Percentiles rank a stretch among this genome's conserved stretches.
Conservation (phyloP, 192 early-diverging fungal species). For the Entomortierella chlamydospora region DNA sequence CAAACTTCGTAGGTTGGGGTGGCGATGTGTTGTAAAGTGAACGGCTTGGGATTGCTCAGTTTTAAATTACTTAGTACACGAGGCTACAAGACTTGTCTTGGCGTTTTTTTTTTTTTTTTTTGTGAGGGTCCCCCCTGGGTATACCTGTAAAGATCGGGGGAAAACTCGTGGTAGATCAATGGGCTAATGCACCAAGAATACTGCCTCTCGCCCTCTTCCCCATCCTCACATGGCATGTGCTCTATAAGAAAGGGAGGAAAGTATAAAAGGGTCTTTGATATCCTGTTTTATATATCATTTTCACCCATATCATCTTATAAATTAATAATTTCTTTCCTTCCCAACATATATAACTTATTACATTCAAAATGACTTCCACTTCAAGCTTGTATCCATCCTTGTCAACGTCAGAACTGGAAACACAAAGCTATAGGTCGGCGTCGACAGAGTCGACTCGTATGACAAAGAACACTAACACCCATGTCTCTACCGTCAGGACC, state of each 20-base stretch:
- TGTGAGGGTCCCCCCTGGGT: too few species aligned
- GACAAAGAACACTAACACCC: not conserved
- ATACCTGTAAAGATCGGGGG: too few species aligned
- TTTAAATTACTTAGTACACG: too few species aligned
- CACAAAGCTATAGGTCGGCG: not conserved
- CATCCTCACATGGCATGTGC: too few species aligned
- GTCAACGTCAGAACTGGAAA: not conserved
- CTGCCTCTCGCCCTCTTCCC: too few species aligned
- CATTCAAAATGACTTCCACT: not conserved
- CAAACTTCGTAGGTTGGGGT: not conserved
- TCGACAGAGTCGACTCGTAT: not conserved
- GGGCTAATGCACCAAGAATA: not conserved
- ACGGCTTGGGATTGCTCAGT: constrained; percentile 25
- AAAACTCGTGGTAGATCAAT: too few species aligned
- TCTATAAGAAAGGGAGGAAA: not conserved
- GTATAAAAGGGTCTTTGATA: not conserved
- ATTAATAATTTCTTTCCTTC: too few species aligned
- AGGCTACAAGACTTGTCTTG: constrained; percentile 12
- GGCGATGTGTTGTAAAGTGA: constrained; percentile 16
- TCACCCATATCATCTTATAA: too few species aligned
- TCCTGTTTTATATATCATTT: too few species aligned
- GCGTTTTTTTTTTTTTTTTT: constrained; percentile 27
- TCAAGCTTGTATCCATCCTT: constrained; percentile 4
- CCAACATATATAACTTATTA: not conserved
- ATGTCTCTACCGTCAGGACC: not conserved